Evolutionary conservation across 805 yeast genomes (phyloP), one percentile per base, ranked within the genome.

Genomic region (Candida jianshihensis): DNA sequence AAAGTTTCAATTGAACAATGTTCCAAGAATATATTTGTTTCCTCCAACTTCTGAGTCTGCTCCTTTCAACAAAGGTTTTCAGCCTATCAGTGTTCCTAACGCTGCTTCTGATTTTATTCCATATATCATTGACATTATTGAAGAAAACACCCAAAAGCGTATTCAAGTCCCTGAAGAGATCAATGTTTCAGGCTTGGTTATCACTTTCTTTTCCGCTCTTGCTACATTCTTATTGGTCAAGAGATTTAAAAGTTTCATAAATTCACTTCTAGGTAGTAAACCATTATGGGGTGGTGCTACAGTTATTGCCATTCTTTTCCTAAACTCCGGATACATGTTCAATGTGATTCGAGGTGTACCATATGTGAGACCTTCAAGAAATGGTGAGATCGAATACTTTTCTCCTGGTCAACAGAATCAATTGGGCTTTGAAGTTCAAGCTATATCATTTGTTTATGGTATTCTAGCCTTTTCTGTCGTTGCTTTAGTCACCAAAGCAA

Each of bases 291-390:
- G 84, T 30, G 73, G 77, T 2, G 31, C 73, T 10, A 70, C 84
- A 4, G 65, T 84, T n/a, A 63, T 82, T 38, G 48, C 73, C 15
- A 71, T 85, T 26, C 64, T 89, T 41, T 62, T 88, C 47, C 84
- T 89, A 67, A 77, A 74, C 33, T 68, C 90, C 7, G 98, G 98
- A 14, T 83, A 88, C 62, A 92, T 92, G 98, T 92, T 78, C 71
- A 89, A 87, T 58, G 73, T 75, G 47, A 92, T 92, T 44, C 76
- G 97, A 59, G 72, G 73, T 26, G 56, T 65, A 19, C 71, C 61
- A 31, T 84, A 80, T 54, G 66, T 80, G 29, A 70, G 70, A 45
- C 68, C 64, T 24, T 59, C 54, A 18, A 51, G 45, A 8, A 46
- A 53, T 30, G 71, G 70, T 17, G 48, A 48, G 8, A 51, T 61